Evolutionary conservation across 176 grass and related monocot species (phyloP), one percentile per base, ranked within the genome.

Genomic region (Puccinellia tenuiflora): DNA sequence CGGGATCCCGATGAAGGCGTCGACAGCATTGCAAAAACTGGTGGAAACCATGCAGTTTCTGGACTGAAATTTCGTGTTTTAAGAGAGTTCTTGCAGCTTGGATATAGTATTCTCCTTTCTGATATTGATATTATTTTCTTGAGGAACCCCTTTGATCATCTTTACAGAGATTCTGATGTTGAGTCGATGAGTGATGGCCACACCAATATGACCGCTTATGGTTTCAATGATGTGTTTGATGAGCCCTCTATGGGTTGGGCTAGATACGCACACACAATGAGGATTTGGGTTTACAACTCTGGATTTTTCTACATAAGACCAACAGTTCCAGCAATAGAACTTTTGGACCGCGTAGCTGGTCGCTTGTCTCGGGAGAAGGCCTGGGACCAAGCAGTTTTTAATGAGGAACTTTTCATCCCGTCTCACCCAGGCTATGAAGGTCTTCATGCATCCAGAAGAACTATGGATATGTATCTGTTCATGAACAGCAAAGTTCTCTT

Each of bases 401-500:
- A 99, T 15, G 97, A 99, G 91, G 93, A 96, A 69, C 85, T 99
- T 24, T 92, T 90, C 87, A 88, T 77, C 1, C 97, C 97, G 13
- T 93, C 97, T 2, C 87, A 84, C 68, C 97, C 97, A 48, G 93
- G 97, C 54, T 93, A 92, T 85, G 93, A 92, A 88, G 97, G 97
- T 43, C 89, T 96, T 85, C 88, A 99, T 90, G 81, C 82, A 67
- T 92, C 97, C 54, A 99, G 79, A 91, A 96, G 97, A 86, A 92
- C 91, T n/a, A 96, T 99, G 97, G 93, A 99, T 84, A 96, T 96
- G 9, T 96, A 94, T 86, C 93, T 94, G 17, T 99, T 99, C 71
- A 96, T 99, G 97, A 99, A 99, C 84, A 99, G 97, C 83, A 99
- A 99, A 88, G 89, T 99, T 56, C 91, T 99, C 38, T 99, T 99